Percentiles rank a stretch among this genome's conserved stretches.
These are phyloP conservation scores for Myriosclerotinia curreyana DNA, from an alignment of 2,329 filamentous ascomycete species.

Conservation along the genomic window DNA sequence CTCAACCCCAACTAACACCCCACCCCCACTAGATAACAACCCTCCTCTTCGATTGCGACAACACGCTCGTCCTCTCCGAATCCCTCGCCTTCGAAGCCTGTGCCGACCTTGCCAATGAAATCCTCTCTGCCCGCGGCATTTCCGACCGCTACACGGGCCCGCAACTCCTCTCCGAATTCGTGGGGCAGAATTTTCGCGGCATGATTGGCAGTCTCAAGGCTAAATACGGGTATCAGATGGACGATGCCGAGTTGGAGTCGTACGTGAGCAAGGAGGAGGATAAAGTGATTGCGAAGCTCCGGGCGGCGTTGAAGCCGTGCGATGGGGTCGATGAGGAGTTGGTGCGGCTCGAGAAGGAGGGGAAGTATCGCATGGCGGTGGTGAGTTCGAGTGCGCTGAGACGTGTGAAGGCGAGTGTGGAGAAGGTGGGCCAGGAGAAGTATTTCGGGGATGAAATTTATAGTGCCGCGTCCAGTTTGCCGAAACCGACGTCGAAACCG, in stretches of 20 bases:
- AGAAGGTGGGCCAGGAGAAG: slow-evolving; percentile 74
- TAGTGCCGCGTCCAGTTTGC: slow-evolving; percentile 75
- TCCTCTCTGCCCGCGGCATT: slow-evolving; percentile 65
- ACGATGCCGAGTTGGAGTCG: slow-evolving; percentile 62
- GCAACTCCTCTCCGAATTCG: slow-evolving; percentile 78
- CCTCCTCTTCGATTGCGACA: slow-evolving; percentile 77
- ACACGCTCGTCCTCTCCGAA: slow-evolving; percentile 91
- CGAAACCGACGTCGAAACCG: slow-evolving; percentile 81
- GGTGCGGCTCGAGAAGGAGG: slow-evolving; percentile 56
- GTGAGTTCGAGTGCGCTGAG: slow-evolving; percentile 78
- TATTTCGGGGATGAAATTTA: slow-evolving; percentile 81
- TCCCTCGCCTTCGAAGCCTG: slow-evolving; percentile 88
- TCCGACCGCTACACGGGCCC: slow-evolving; percentile 70
- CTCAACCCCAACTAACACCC: background rate
- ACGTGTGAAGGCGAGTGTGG: slow-evolving; percentile 72
- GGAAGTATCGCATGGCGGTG: slow-evolving; percentile 72
- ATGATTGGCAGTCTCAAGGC: slow-evolving; percentile 77
- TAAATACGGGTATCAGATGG: slow-evolving; percentile 71
- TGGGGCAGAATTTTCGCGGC: slow-evolving; percentile 91
- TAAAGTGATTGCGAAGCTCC: slow-evolving; percentile 77
- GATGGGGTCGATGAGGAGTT: slow-evolving; percentile 66
- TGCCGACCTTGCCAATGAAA: slow-evolving; percentile 83
- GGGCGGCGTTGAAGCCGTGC: slow-evolving; percentile 65
- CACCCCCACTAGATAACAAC: slow-evolving; percentile 55
- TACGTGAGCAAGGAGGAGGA: slow-evolving; percentile 79